These are phyloP conservation scores for Nitzschia sp. DNA, from an alignment of 108 stramenopile species.

Conservation along the genomic window DNA sequence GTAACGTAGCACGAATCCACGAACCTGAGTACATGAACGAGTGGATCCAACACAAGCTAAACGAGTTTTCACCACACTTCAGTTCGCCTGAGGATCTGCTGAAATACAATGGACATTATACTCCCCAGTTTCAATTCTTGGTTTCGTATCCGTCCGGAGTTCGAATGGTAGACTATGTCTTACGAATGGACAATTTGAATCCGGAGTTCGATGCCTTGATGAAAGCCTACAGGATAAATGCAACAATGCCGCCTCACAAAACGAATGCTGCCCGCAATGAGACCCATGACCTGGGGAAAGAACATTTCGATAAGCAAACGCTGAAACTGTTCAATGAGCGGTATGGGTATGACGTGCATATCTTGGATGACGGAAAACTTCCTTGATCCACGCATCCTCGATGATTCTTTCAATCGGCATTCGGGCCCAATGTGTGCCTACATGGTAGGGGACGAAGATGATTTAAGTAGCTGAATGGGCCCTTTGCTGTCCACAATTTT, in stretches of 20 bases:
- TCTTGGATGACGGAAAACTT: neutral
- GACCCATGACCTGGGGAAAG: slow-evolving; percentile 11
- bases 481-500: slow-evolving; percentile 70
- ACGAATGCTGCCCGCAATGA: slow-evolving; percentile 22
- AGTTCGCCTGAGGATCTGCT: slow-evolving; percentile 12
- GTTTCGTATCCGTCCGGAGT: slow-evolving; percentile 24
- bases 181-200: slow-evolving; percentile 29
- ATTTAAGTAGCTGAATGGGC: slow-evolving; percentile 58
- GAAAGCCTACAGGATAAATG: slow-evolving; percentile 26
- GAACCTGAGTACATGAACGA: slow-evolving; percentile 38
- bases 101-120: slow-evolving; percentile 46
- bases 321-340: slow-evolving; percentile 4
- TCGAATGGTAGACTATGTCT: slow-evolving; percentile 41
- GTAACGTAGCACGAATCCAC: slow-evolving; percentile 21
- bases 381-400: too few species aligned
- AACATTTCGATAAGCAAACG: slow-evolving; percentile 17
- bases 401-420: too few species aligned
- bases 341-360: slow-evolving; percentile 22
- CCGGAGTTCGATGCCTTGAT: slow-evolving; percentile 32
- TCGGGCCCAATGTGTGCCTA: too few species aligned
- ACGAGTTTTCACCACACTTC: neutral
- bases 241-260: slow-evolving; percentile 18
- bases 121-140: slow-evolving; percentile 43
- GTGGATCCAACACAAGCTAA: slow-evolving; percentile 31
- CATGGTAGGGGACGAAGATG: neutral